These are phyloP conservation scores for Nigrospora osmanthi DNA, from an alignment of 2,329 filamentous ascomycete species.

Conservation along the genomic window DNA sequence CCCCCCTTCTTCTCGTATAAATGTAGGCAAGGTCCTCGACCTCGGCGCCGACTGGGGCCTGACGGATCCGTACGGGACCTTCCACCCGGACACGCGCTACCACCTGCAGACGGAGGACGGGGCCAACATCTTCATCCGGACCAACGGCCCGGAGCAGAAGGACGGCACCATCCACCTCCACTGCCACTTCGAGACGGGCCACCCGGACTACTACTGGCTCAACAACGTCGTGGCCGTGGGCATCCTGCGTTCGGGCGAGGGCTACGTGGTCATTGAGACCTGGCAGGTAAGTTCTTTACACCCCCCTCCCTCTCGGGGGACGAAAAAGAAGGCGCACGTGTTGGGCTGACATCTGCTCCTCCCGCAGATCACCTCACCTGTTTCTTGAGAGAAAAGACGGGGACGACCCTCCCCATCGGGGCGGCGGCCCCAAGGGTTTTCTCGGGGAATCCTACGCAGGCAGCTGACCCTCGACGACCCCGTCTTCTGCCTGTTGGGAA, in stretches of 20 bases:
- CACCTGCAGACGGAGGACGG: constrained; percentile 19
- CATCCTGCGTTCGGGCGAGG: constrained; percentile 10
- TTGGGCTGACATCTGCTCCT: too few species aligned
- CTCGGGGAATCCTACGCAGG: too few species aligned
- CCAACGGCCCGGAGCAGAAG: constrained; percentile 15
- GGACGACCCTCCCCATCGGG: too few species aligned
- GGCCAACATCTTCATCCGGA: constrained; percentile 21
- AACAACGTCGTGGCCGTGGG: constrained; percentile 22
- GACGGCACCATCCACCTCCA: constrained; percentile 15
- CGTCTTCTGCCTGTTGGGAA: too few species aligned
- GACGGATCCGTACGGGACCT: constrained; percentile 13
- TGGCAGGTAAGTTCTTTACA: constrained; percentile 17
- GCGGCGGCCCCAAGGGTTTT: too few species aligned
- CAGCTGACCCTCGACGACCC: too few species aligned
- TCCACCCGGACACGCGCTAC: constrained; percentile 22
- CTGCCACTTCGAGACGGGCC: constrained; percentile 17
- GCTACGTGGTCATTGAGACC: constrained; percentile 15
- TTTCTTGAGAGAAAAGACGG: too few species aligned
- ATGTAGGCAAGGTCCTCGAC: constrained; percentile 15
- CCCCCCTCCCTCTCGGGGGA: background rate
- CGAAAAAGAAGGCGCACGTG: too few species aligned
- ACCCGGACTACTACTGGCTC: constrained; percentile 19
- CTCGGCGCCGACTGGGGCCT: constrained; percentile 22
- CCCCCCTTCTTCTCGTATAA: background rate
- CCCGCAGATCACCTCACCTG: too few species aligned